phyloP scores from a whole-genome alignment of 1,284 basidiomycete genomes.

The Mycosarcoma maydis region DNA sequence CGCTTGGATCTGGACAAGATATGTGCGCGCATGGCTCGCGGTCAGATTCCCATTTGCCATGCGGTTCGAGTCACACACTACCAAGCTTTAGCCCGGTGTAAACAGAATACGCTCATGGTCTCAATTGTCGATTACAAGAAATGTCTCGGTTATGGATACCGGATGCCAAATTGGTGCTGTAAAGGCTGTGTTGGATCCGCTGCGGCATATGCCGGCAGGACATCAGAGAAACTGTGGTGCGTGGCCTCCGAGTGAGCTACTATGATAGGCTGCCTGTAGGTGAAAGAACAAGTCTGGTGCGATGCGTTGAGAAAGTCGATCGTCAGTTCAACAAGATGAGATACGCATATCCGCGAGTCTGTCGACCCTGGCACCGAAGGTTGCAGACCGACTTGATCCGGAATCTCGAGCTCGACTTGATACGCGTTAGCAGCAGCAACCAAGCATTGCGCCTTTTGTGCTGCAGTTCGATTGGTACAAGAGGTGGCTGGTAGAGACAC shows the following conservation, averaged over 20 bases:
- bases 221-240: too few relatives aligned
- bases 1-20: constrained; percentile 12
- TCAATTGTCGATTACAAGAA: too few relatives aligned
- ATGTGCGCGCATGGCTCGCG: constrained; percentile 26
- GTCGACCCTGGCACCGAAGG: not conserved
- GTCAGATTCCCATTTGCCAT: constrained; percentile 14
- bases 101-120: too few relatives aligned
- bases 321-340: constrained; percentile 12
- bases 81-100: constrained; percentile 13
- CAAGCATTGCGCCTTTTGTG: not conserved
- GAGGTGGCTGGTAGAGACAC: too few relatives aligned
- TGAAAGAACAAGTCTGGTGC: not conserved
- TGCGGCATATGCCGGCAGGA: too few relatives aligned
- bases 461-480: too few relatives aligned
- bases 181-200: too few relatives aligned
- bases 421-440: not conserved
- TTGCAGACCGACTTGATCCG: not conserved
- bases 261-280: constrained; percentile 3
- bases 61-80: constrained; percentile 19
- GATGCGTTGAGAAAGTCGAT: not conserved
- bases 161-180: not conserved
- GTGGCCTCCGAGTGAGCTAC: constrained; percentile 1
- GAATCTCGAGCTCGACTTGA: not conserved
- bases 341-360: constrained; percentile 1
- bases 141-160: too few relatives aligned